A percentile compares a stretch with the other conserved stretches of the same genome.
Evolutionary conservation across 805 yeast species (phyloP).

Genomic region (Kluyveromyces aestuarii): DNA sequence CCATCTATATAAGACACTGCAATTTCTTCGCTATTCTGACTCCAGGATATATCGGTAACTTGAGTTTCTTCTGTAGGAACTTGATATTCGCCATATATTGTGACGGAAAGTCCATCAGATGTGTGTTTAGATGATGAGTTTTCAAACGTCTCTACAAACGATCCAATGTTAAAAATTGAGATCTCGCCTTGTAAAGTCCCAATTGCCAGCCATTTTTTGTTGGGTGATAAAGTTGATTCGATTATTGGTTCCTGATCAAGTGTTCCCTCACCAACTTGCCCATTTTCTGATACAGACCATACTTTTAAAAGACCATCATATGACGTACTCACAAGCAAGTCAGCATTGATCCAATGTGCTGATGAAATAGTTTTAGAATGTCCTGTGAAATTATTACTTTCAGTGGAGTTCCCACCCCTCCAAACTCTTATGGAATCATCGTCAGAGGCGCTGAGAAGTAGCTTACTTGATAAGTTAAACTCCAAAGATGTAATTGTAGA

Average conservation of each 20-base stretch:
- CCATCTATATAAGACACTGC: conserved; percentile 27
- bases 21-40: conserved; percentile 17
- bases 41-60: conserved; percentile 31
- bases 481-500: conserved; percentile 46
- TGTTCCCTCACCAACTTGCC: conserved; percentile 21
- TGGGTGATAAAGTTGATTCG: conserved; percentile 43
- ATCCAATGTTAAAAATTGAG: conserved; percentile 39
- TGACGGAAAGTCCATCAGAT: conserved; percentile 12
- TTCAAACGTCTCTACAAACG: conserved; percentile 5
- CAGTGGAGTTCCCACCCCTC: conserved; percentile 54
- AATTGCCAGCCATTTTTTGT: conserved; percentile 41
- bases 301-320: conserved; percentile 62
- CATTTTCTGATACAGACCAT: conserved; percentile 43
- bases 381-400: conserved; percentile 39
- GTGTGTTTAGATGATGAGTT: conserved; percentile 6
- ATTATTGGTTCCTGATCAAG: conserved; percentile 49
- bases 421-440: conserved; percentile 68
- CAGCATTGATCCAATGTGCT: conserved; percentile 44
- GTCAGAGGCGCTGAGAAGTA: conserved; percentile 69
- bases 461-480: conserved; percentile 42
- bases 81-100: conserved; percentile 18
- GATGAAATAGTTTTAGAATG: conserved; percentile 52
- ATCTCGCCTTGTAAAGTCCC: conserved; percentile 61
- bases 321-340: conserved; percentile 43
- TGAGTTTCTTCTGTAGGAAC: conserved; percentile 16